Percentiles rank a stretch among this genome's conserved stretches.
Evolutionary conservation across 164 flowering plant species (phyloP).

Genomic region (Liquidambar formosana): DNA sequence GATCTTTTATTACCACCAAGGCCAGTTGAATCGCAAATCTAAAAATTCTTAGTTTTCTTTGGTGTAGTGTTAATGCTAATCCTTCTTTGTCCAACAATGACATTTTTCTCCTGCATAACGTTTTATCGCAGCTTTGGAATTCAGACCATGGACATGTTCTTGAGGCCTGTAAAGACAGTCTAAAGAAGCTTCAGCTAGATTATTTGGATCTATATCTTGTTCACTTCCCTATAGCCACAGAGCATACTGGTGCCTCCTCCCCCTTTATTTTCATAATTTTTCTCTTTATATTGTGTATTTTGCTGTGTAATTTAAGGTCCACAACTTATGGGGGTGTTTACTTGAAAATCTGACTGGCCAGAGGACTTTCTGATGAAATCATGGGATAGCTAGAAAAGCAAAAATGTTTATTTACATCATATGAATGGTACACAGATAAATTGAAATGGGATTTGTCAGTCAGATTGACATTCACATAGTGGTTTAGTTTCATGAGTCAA

Average conservation of each 20-base stretch:
- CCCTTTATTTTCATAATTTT: not conserved
- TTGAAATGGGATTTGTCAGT: not conserved
- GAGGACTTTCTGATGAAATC: not conserved
- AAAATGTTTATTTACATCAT: not conserved
- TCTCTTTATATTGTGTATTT: not conserved
- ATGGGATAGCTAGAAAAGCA: not conserved
- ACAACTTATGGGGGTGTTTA: not conserved
- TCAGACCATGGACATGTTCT: constrained; percentile 92
- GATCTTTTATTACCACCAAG: constrained; percentile 91
- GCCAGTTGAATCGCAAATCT: constrained; percentile 19
- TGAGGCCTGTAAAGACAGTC: constrained; percentile 89
- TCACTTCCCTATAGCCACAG: constrained; percentile 90
- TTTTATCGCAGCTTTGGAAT: constrained; percentile 79
- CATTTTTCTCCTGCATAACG: not conserved
- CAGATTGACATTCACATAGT: not conserved
- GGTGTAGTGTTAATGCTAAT: not conserved
- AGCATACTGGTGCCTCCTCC: constrained; percentile 63
- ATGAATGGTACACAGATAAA: no score
- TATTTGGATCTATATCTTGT: constrained; percentile 87
- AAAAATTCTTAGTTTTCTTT: not conserved
- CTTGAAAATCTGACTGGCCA: not conserved
- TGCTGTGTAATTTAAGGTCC: not conserved
- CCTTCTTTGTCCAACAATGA: not conserved
- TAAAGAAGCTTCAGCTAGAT: constrained; percentile 82
- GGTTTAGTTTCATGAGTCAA: not conserved